Conservation (phyloP, 2,329 filamentous ascomycete genomes). For the Pyricularia pennisetigena region DNA sequence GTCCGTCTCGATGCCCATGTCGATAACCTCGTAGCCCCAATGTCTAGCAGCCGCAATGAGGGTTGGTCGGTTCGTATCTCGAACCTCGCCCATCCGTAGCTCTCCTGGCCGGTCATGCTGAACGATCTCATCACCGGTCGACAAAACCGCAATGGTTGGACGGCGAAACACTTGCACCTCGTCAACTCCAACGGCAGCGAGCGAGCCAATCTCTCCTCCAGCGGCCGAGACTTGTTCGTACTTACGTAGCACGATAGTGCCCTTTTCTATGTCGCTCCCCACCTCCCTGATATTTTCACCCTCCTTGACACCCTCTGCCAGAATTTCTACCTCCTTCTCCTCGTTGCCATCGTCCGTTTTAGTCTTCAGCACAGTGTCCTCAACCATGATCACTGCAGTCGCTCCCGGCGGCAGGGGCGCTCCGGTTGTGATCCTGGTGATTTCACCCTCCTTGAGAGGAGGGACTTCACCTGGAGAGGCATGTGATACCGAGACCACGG, state of each 20-base stretch:
- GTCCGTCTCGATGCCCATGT: constrained; percentile 78
- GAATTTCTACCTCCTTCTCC: constrained; percentile 79
- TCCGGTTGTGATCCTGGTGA: constrained; percentile 89
- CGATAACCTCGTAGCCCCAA: constrained; percentile 69
- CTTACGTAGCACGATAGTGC: constrained; percentile 58
- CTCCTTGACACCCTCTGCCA: constrained; percentile 62
- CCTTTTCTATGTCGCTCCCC: constrained; percentile 73
- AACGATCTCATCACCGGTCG: constrained; percentile 91
- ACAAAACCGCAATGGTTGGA: constrained; percentile 77
- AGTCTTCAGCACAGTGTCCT: constrained; percentile 72
- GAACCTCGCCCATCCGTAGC: constrained; percentile 71
- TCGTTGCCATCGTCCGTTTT: constrained; percentile 73
- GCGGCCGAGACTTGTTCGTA: constrained; percentile 78
- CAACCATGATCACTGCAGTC: constrained; percentile 92
- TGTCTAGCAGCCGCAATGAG: constrained; percentile 67
- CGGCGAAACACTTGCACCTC: constrained; percentile 64
- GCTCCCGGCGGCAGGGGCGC: constrained; percentile 83
- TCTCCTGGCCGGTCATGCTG: constrained; percentile 53
- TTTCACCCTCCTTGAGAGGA: constrained; percentile 59
- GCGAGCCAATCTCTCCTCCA: constrained; percentile 82
- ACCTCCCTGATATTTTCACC: constrained; percentile 88
- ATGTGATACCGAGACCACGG: constrained; percentile 79
- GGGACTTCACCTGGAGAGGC: constrained; percentile 63
- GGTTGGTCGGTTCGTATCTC: constrained; percentile 87
- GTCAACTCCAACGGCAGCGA: constrained; percentile 72